Percentiles rank a stretch among this genome's conserved stretches.
phyloP scores from a whole-genome alignment of 2,329 filamentous ascomycete genomes.

The Fusarium redolens region DNA sequence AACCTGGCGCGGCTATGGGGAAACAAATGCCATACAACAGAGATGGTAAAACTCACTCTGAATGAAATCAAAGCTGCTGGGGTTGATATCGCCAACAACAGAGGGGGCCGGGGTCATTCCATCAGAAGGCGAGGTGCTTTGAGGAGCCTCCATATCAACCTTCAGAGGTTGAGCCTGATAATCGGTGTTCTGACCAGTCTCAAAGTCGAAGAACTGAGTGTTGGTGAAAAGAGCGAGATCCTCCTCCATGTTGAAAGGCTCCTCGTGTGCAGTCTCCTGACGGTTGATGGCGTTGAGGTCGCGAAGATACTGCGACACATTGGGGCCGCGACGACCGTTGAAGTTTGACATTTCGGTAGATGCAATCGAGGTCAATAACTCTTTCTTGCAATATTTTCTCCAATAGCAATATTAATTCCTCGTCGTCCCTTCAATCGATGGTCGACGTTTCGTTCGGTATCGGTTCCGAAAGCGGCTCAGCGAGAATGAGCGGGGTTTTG shows the following conservation, averaged over 20 bases:
- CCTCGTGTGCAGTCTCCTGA: constrained; percentile 64
- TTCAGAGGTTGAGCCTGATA: constrained; percentile 64
- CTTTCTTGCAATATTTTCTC: background rate
- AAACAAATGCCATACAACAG: background rate
- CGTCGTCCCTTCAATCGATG: constrained; percentile 16
- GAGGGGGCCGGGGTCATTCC: constrained; percentile 55
- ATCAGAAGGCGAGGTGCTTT: constrained; percentile 51
- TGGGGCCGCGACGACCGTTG: constrained; percentile 81
- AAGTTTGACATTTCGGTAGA: constrained; percentile 72
- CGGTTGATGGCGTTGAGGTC: constrained; percentile 82
- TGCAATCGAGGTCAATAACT: background rate
- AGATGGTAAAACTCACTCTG: constrained; percentile 55
- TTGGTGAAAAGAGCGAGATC: constrained; percentile 85
- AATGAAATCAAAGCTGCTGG: constrained; percentile 61
- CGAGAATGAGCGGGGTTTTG: constrained; percentile 42
- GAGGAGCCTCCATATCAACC: constrained; percentile 51
- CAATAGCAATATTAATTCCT: constrained; percentile 5
- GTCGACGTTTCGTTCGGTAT: constrained; percentile 3
- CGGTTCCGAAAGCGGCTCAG: constrained; percentile 27
- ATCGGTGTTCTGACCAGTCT: constrained; percentile 71
- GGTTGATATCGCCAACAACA: constrained; percentile 58
- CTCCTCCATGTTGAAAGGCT: constrained; percentile 73
- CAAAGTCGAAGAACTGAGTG: constrained; percentile 83
- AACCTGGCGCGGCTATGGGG: background rate
- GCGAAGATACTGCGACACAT: constrained; percentile 90